Base-by-base conservation (phyloP, 2,329 filamentous ascomycete genomes). In the Malbranchea cinnamomea region DNA sequence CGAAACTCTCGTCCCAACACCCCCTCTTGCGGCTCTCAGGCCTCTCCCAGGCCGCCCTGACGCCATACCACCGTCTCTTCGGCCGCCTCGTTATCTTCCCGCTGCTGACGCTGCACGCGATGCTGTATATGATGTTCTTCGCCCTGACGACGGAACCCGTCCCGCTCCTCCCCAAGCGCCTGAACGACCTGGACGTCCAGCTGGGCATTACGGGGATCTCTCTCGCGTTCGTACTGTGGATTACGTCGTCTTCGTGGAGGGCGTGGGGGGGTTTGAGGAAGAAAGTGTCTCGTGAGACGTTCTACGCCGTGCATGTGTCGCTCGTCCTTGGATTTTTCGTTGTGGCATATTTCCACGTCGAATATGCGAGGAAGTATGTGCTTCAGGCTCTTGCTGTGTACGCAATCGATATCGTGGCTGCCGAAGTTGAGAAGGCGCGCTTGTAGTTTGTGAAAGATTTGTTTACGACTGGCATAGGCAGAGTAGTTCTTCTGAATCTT, bases 71-170 rank as follows among this genome's bases (percentile, higher is more conserved):
- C 41, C 66, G 71, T 30, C 53, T 71, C 4, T 60, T 73, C 17
- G 70, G 70, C 8, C 62, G 68, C 1, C 54, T 71, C 31, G 47
- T 64, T 9, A 53, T 71, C 23, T 57, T 57, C 8, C 40, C 61
- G 8, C 47, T 75, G 2, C 57, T 74, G 30, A 45, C 56, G 19
- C 43, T 57, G 3, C 71, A 76, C 45, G 65, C 60, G 1, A 38
- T 47, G 1, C 56, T 74, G 36, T 76, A 75, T 39, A 38, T 72
- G 14, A 57, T 62, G 29, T 73, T 72, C 50, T 76, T 71, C 45
- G 42, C 66, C 34, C 55, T 61, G 32, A 57, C 59, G 2, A 53
- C 49, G 10, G 41, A 54, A 30, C 53, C 52, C 1, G 46, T 44
- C 6, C 45, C 40, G 1, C 41, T 72, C 20, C 51, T 75, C 8